Percentiles rank a stretch among this genome's conserved stretches.
Conservation (phyloP, 176 grass and related monocot genomes). For the Canna indica region DNA sequence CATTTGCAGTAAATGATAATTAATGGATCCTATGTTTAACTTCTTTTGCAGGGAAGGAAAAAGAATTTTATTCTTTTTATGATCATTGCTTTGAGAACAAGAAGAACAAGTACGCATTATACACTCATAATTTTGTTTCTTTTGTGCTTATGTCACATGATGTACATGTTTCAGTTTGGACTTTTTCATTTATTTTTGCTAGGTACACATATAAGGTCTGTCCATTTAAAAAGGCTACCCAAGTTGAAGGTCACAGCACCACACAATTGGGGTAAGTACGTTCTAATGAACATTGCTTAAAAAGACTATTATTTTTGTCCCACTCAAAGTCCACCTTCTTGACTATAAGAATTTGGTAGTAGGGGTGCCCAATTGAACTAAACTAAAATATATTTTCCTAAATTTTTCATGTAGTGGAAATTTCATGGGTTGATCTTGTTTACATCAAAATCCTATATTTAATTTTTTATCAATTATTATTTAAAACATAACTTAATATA, state of each 20-base stretch:
- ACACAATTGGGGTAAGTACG: slow-evolving; percentile 91
- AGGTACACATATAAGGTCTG: slow-evolving; percentile 98
- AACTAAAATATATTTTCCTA: too few relatives aligned
- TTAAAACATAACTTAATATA: too few relatives aligned
- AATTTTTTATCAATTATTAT: too few relatives aligned
- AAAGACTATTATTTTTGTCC: not conserved
- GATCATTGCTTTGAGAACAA: slow-evolving; percentile 87
- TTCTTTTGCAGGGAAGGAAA: slow-evolving; percentile 73
- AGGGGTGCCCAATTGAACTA: too few relatives aligned
- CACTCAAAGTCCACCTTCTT: not conserved
- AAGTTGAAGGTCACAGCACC: slow-evolving; percentile 86
- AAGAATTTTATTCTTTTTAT: slow-evolving; percentile 94
- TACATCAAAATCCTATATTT: too few relatives aligned
- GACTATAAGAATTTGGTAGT: not conserved
- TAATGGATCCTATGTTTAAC: not conserved
- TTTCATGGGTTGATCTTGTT: too few relatives aligned
- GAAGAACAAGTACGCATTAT: slow-evolving; percentile 86
- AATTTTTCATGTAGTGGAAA: too few relatives aligned
- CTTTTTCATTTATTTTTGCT: slow-evolving; percentile 17
- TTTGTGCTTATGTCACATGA: slow-evolving; percentile 7
- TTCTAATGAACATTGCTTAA: slow-evolving; percentile 3
- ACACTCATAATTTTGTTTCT: not conserved
- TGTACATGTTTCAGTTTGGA: slow-evolving; percentile 11
- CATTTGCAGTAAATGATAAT: not conserved
- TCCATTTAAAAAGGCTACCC: slow-evolving; percentile 82